Percentiles rank a stretch among this genome's conserved stretches.
Evolutionary conservation across 225 moss, liverwort and hornwort species (phyloP).

Genomic region (Pseudoscleropodium purum): DNA sequence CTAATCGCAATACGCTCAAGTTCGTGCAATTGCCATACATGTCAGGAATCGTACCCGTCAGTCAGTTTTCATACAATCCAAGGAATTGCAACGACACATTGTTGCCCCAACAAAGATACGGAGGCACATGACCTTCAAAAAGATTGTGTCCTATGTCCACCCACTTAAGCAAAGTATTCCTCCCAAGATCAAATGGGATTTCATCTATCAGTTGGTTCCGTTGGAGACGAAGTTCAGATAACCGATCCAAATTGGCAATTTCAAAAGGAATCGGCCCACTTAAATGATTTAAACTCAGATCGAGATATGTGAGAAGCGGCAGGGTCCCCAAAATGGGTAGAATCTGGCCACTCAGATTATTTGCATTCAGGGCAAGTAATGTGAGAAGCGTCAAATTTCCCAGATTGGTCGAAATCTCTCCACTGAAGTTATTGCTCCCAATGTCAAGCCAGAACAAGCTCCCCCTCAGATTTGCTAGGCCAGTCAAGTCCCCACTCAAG

Average conservation of each 20-base stretch:
- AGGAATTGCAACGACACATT: not conserved
- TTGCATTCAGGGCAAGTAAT: fast-evolving
- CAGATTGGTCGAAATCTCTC: not conserved
- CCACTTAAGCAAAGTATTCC: not conserved
- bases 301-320: fast-evolving
- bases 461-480: not conserved
- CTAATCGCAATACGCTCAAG: not conserved
- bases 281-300: not conserved
- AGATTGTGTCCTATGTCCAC: not conserved
- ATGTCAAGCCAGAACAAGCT: not conserved
- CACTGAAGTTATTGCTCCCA: not conserved
- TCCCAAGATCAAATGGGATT: not conserved
- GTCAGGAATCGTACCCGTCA: not conserved
- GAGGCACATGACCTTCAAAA: not conserved
- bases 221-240: fast-evolving
- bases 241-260: not conserved
- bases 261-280: not conserved
- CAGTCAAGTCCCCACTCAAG: not conserved
- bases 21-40: not conserved
- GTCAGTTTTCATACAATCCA: not conserved
- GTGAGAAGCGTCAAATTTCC: not conserved
- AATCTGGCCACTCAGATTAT: not conserved
- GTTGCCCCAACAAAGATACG: not conserved
- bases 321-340: not conserved
- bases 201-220: not conserved